Percentiles rank a stretch among this genome's conserved stretches.
phyloP scores from a whole-genome alignment of 345 rosid genomes.

The Durio zibethinus region DNA sequence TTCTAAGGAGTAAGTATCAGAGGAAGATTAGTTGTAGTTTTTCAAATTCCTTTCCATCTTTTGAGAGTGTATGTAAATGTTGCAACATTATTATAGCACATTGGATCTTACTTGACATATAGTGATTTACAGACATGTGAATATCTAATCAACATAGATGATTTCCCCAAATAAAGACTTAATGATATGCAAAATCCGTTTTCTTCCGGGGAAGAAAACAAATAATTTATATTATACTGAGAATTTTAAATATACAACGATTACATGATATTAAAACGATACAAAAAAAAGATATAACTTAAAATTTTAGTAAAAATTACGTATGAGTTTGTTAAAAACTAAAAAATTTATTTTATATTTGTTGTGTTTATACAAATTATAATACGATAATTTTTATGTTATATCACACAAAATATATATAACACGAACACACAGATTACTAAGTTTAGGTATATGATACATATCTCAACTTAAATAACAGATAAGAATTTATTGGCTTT shows the following conservation, averaged over 20 bases:
- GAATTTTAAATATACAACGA: no score
- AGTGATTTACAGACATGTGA: conserved; percentile 7
- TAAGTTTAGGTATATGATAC: neutral
- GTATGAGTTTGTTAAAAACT: no score
- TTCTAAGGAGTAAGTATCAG: neutral
- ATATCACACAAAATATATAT: no score
- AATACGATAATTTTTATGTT: no score
- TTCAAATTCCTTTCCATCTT: neutral
- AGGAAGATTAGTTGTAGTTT: neutral
- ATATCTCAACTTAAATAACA: neutral
- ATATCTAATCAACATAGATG: neutral
- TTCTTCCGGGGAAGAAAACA: neutral
- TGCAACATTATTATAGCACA: neutral
- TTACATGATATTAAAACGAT: no score
- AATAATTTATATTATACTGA: no score
- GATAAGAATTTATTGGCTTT: neutral
- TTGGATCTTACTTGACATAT: neutral
- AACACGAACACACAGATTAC: no score
- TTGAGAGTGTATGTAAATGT: neutral
- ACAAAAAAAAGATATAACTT: no score
- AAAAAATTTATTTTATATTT: no score
- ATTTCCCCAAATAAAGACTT: neutral
- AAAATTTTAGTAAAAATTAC: no score
- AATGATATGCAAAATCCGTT: neutral
- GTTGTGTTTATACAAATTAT: no score